Base-by-base conservation (phyloP, 768 basidiomycete species). In the Russula sp. region DNA sequence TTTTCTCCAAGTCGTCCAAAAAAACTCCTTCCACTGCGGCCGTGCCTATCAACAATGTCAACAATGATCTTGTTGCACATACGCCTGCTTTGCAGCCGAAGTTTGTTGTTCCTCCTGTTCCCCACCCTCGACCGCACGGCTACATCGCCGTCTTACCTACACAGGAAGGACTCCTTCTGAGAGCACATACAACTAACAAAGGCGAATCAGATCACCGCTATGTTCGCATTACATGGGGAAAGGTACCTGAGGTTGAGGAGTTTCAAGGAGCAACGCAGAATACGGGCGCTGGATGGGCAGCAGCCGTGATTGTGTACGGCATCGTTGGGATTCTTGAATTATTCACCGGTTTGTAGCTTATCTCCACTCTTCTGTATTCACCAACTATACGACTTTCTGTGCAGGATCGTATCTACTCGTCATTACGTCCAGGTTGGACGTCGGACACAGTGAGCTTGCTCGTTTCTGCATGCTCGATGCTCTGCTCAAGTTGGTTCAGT, bases 391-490 rank as follows among this genome's bases (percentile, higher is more conserved):
- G 55, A 49, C 54, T 34, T 22, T 54, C 57, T 69, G 34, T 51
- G 18, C 61, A 92, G 91, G 82, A 40, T 88, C 91, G 9, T 86
- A 91, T 76, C 74, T 94, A 18, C 75, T 94, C 49, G 87, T 91
- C 4, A 82, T 94, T 52, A 85, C 84, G 20, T 78, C 83, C 1
- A 81, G 82, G 62, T 75, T 76, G 50, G 80, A 85, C 64, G 77
- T 88, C 13, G 91, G 91, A 63, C 77, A 80, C 66, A 71, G 91
- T 89, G 71, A 75, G 88, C 78, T 16, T 32, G 61, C 51, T 63
- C 27, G 60, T 59, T 48, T 31, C 22, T 52, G 11, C 27, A 6
- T 16, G 8, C 13, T 45, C 14, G 45, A 34, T 44, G 35, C 48
- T 55, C 6, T 45, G 31, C 7, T 54, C 39, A 59, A 3, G 14